phyloP scores from a whole-genome alignment of 179 eudicot species.

The Pouteria campechiana region DNA sequence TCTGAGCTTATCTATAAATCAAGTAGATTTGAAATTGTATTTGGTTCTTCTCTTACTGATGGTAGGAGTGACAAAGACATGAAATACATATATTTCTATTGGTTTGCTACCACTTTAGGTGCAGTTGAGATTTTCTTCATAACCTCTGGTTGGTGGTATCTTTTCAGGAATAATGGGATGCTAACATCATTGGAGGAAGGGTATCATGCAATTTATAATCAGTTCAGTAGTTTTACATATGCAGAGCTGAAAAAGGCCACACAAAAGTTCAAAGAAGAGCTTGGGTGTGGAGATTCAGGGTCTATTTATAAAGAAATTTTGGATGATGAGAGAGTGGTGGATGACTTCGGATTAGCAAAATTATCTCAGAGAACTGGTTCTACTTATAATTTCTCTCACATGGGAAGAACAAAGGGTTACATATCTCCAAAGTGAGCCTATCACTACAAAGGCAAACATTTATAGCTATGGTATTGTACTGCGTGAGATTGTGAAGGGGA shows the following conservation, averaged over 20 bases:
- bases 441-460: conserved; percentile 42
- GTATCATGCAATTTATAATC: conserved; percentile 34
- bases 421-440: conserved; percentile 59
- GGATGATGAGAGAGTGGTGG: conserved; percentile 31
- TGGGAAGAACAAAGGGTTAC: conserved; percentile 50
- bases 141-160: conserved; percentile 24
- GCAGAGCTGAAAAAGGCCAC: conserved; percentile 35
- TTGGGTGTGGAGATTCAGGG: conserved; percentile 45
- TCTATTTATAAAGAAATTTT: conserved; percentile 36
- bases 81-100: conserved; percentile 35
- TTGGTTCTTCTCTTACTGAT: conserved; percentile 18
- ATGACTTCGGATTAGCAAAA: conserved; percentile 48
- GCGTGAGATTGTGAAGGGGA: conserved; percentile 44
- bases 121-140: conserved; percentile 21
- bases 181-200: conserved; percentile 34
- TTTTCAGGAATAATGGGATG: conserved; percentile 19
- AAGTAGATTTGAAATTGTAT: conserved; percentile 2
- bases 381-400: conserved; percentile 18
- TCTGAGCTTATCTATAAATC: conserved; percentile 13
- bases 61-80: conserved; percentile 8
- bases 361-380: conserved; percentile 29
- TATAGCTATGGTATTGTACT: conserved; percentile 45
- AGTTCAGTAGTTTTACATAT: conserved; percentile 43
- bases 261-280: conserved; percentile 21
- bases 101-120: conserved; percentile 26